Percentiles rank a stretch among this genome's conserved stretches.
phyloP scores from a whole-genome alignment of 495 filamentous ascomycete genomes.

The Penicillium lagena region DNA sequence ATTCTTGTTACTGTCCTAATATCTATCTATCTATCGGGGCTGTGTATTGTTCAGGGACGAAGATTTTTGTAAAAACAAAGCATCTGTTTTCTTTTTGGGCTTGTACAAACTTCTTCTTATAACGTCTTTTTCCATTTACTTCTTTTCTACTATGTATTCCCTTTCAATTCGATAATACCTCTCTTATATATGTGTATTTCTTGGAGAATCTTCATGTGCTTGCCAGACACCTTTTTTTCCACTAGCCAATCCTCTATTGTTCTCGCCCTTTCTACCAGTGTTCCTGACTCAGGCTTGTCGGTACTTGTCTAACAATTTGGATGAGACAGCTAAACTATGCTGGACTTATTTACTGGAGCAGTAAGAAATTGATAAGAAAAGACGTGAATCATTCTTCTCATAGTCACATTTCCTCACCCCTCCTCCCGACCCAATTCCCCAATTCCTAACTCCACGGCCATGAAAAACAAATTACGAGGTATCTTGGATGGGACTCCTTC shows the following conservation, averaged over 20 bases:
- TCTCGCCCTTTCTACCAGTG: too few relatives aligned
- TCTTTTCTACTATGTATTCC: background rate
- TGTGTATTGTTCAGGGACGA: too few relatives aligned
- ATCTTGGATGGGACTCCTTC: background rate
- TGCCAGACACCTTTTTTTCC: background rate
- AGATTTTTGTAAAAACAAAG: too few relatives aligned
- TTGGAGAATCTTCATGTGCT: background rate
- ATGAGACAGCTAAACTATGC: too few relatives aligned
- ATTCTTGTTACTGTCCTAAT: too few relatives aligned
- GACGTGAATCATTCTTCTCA: conserved; percentile 14
- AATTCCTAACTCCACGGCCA: conserved; percentile 1
- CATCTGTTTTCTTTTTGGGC: too few relatives aligned
- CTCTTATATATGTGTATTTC: background rate
- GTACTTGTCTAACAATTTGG: background rate
- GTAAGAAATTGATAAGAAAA: conserved; percentile 1
- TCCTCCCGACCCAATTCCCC: background rate
- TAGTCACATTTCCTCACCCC: conserved; percentile 6
- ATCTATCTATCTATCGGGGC: too few relatives aligned
- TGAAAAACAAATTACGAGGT: conserved; percentile 1
- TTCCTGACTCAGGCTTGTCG: too few relatives aligned
- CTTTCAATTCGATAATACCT: background rate
- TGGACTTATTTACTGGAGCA: conserved; percentile 1
- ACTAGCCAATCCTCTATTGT: too few relatives aligned
- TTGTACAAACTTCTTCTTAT: too few relatives aligned
- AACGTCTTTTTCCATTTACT: too few relatives aligned